These are phyloP conservation scores for Nannochloropsis granulata DNA, from an alignment of 108 stramenopile species.

Conservation along the genomic window DNA sequence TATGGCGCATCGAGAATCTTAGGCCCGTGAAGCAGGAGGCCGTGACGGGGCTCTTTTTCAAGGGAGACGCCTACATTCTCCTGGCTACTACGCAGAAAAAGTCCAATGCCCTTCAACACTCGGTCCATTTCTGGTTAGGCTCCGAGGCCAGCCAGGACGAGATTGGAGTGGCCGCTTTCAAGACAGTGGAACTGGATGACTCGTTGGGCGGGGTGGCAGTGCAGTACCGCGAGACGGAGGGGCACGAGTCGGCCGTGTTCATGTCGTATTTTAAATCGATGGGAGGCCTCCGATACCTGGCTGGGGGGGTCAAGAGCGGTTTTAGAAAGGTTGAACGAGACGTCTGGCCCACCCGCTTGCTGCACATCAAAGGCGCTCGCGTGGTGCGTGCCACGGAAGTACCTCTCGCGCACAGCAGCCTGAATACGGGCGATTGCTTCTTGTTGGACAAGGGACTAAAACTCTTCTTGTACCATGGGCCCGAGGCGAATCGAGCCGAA, in stretches of 20 bases:
- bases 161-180: constrained; percentile 71
- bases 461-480: constrained; percentile 61
- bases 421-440: constrained; percentile 71
- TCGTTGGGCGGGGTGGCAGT: constrained; percentile 56
- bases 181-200: constrained; percentile 82
- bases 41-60: constrained; percentile 54
- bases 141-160: constrained; percentile 70
- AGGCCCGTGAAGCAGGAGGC: constrained; percentile 40
- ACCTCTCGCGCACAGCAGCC: constrained; percentile 29
- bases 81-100: constrained; percentile 42
- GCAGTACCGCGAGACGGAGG: constrained; percentile 74
- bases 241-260: constrained; percentile 56
- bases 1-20: constrained; percentile 76
- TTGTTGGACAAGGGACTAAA: constrained; percentile 58
- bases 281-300: constrained; percentile 38
- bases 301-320: constrained; percentile 70
- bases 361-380: constrained; percentile 45
- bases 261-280: constrained; percentile 29
- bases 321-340: constrained; percentile 59
- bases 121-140: constrained; percentile 70
- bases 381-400: constrained; percentile 51
- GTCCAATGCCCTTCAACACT: constrained; percentile 32
- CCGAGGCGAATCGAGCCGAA: constrained; percentile 45
- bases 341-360: constrained; percentile 36
- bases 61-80: constrained; percentile 74